Conservation (phyloP, 1,139 yeast genomes). For the Debaryomycetaceae sp. region DNA sequence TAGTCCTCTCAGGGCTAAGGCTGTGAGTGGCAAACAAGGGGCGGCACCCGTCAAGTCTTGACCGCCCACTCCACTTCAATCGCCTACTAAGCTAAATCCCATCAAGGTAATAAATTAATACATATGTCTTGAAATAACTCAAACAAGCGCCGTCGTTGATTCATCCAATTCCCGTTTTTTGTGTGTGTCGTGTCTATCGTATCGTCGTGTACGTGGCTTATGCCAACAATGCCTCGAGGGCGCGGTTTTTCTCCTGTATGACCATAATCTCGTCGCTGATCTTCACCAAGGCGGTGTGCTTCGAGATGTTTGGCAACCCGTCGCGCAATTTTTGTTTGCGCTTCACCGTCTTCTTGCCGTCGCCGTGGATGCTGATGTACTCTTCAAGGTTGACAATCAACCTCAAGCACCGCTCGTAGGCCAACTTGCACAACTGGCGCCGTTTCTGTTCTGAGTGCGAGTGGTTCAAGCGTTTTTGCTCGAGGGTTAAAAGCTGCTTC, state of each 20-base stretch:
- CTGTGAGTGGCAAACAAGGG: no score
- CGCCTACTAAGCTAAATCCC: background rate
- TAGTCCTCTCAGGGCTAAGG: no score
- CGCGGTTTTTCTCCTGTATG: conserved; percentile 32
- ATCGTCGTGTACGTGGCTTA: background rate
- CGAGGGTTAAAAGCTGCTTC: conserved; percentile 52
- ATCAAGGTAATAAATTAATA: conserved; percentile 2
- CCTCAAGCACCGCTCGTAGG: conserved; percentile 50
- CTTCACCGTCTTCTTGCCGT: conserved; percentile 30
- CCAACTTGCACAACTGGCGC: conserved; percentile 63
- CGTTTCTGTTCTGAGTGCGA: conserved; percentile 74
- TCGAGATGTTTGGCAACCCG: conserved; percentile 46
- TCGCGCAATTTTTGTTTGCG: conserved; percentile 41
- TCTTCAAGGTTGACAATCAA: conserved; percentile 40
- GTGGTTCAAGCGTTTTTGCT: conserved; percentile 70
- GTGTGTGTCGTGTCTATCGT: background rate
- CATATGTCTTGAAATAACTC: background rate
- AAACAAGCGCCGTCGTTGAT: background rate
- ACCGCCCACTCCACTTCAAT: background rate
- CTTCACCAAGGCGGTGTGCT: conserved; percentile 41
- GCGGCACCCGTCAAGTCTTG: no score
- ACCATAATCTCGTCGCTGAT: conserved; percentile 38
- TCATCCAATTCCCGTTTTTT: background rate
- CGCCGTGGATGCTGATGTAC: conserved; percentile 24
- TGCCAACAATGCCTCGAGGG: conserved; percentile 20